phyloP scores from a whole-genome alignment of 2,329 filamentous ascomycete species.

The Chalaropsis ovoidea region DNA sequence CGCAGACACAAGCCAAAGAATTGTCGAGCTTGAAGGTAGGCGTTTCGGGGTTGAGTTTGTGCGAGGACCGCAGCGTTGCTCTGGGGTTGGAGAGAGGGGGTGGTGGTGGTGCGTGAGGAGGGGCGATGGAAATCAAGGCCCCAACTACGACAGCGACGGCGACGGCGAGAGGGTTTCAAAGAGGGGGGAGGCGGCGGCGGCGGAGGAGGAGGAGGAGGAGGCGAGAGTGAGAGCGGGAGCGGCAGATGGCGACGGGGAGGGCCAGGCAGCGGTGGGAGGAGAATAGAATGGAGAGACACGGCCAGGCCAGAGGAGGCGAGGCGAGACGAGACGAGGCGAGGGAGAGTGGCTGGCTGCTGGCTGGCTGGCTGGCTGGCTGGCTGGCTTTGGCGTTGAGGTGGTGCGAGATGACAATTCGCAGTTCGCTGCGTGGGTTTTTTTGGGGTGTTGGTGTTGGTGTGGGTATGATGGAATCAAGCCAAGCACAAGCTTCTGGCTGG shows the following conservation, averaged over 20 bases:
- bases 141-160: constrained; percentile 15
- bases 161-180: background rate
- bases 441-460: background rate
- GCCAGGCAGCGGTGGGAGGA: background rate
- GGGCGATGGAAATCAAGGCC: constrained; percentile 24
- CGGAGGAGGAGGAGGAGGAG: background rate
- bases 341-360: background rate
- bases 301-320: background rate
- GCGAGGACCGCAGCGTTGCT: constrained; percentile 24
- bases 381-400: background rate
- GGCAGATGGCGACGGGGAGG: constrained; percentile 1
- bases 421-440: background rate
- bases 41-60: constrained; percentile 25
- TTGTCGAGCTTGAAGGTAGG: constrained; percentile 23
- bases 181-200: background rate
- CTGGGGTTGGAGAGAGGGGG: constrained; percentile 15
- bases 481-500: background rate
- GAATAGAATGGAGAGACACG: background rate
- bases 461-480: background rate
- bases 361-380: background rate
- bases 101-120: constrained; percentile 16
- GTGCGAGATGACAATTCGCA: constrained; percentile 8
- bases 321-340: background rate
- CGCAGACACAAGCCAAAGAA: constrained; percentile 25
- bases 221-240: background rate